phyloP scores from a whole-genome alignment of 2,329 filamentous ascomycete species.

The Phialophora macrospora region DNA sequence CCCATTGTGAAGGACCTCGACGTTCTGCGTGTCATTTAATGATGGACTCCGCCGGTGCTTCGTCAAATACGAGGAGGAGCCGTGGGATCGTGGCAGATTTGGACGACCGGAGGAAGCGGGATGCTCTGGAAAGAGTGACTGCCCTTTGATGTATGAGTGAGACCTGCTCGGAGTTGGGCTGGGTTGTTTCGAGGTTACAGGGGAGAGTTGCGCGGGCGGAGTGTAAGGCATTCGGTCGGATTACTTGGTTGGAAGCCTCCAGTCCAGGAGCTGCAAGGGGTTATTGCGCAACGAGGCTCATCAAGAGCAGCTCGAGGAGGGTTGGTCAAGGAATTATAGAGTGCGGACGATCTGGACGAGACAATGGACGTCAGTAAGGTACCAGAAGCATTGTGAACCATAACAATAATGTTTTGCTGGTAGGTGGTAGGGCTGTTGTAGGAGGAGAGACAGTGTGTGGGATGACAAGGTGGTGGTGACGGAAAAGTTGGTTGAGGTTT shows the following conservation, averaged over 20 bases:
- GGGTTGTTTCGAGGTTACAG: conserved; percentile 60
- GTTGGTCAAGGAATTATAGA: conserved; percentile 21
- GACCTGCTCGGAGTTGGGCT: conserved; percentile 57
- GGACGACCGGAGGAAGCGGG: conserved; percentile 48
- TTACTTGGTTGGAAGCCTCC: conserved; percentile 28
- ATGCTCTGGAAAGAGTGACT: conserved; percentile 40
- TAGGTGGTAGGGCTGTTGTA: conserved; percentile 30
- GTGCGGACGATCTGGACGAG: conserved; percentile 28
- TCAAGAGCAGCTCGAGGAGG: conserved; percentile 36
- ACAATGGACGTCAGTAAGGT: conserved; percentile 26
- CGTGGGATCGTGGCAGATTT: conserved; percentile 60
- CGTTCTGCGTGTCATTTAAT: conserved; percentile 44
- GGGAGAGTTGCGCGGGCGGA: conserved; percentile 60
- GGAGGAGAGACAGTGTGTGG: conserved; percentile 22
- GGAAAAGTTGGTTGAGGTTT: conserved; percentile 14
- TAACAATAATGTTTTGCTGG: conserved; percentile 28
- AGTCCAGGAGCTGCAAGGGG: conserved; percentile 31
- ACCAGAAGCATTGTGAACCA: conserved; percentile 33
- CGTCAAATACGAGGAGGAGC: conserved; percentile 65
- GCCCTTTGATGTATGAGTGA: conserved; percentile 53
- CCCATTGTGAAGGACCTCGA: conserved; percentile 38
- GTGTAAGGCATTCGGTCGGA: conserved; percentile 56
- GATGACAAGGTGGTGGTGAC: conserved; percentile 14
- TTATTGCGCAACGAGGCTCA: conserved; percentile 35
- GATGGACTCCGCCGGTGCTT: conserved; percentile 66